These are phyloP conservation scores for Tricholoma bakamatsutake DNA, from an alignment of 768 basidiomycete genomes.

Conservation along the genomic window DNA sequence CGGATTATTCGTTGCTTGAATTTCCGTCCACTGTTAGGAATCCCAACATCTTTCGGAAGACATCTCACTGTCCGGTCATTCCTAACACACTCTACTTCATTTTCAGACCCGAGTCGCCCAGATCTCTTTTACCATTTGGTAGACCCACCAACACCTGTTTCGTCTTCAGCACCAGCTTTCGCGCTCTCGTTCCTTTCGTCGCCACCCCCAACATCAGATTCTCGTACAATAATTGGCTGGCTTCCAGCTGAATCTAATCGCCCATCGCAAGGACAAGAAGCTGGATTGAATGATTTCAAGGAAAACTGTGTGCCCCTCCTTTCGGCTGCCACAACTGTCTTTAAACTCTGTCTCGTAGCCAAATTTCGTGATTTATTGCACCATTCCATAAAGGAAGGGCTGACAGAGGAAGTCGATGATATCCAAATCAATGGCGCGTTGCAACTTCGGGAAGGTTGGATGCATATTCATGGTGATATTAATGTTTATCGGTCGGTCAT, in stretches of 20 bases:
- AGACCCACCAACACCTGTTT: conserved; percentile 44
- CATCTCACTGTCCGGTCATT: too few species aligned
- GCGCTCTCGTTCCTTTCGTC: conserved; percentile 58
- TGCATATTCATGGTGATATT: conserved; percentile 65
- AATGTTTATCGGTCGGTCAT: background rate
- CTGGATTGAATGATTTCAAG: conserved; percentile 63
- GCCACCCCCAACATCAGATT: conserved; percentile 38
- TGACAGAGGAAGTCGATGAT: conserved; percentile 57
- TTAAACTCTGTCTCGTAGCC: conserved; percentile 29
- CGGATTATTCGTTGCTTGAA: too few species aligned
- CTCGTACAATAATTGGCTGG: conserved; percentile 61
- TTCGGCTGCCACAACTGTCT: background rate
- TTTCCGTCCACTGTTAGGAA: background rate
- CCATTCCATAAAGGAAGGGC: conserved; percentile 45
- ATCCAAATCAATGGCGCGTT: conserved; percentile 58
- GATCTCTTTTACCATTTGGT: conserved; percentile 69
- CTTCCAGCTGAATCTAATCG: conserved; percentile 43
- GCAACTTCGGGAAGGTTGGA: conserved; percentile 73
- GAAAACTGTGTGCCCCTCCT: conserved; percentile 54
- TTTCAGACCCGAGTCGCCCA: conserved; percentile 50
- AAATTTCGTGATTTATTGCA: conserved; percentile 58
- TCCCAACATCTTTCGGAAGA: background rate
- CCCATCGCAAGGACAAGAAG: conserved; percentile 22
- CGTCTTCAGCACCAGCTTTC: conserved; percentile 41
- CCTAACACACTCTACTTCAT: background rate